Conservation (phyloP, 768 basidiomycete genomes). For the Agaricus subrufescens region DNA sequence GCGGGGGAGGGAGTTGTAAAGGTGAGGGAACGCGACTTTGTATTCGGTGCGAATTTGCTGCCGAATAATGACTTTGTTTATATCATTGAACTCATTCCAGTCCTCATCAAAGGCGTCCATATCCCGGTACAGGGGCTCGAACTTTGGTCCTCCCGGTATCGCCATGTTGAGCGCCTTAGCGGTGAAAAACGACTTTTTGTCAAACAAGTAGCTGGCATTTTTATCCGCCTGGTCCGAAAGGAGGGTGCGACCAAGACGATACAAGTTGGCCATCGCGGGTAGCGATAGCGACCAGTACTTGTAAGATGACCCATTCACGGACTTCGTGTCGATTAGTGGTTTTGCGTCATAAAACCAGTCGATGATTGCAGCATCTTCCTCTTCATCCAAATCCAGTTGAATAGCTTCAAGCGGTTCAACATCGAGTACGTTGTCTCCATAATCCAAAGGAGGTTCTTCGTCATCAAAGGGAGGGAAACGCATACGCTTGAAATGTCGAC, state of each 20-base stretch:
- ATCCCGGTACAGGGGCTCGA: slow-evolving; percentile 95
- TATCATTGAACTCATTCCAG: slow-evolving; percentile 99
- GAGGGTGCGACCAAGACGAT: slow-evolving; percentile 90
- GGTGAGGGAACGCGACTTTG: slow-evolving; percentile 97
- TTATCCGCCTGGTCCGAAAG: slow-evolving; percentile 89
- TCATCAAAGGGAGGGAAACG: slow-evolving; percentile 99
- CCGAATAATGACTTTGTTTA: slow-evolving; percentile 99
- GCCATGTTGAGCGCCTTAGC: slow-evolving; percentile 97
- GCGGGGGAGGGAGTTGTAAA: slow-evolving; percentile 97
- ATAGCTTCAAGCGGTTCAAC: slow-evolving; percentile 98
- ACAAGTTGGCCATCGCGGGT: slow-evolving; percentile 95
- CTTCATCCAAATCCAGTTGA: slow-evolving; percentile 89
- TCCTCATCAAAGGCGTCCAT: slow-evolving; percentile 98
- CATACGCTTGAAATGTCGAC: slow-evolving; percentile 99
- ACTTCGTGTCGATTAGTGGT: slow-evolving; percentile 84
- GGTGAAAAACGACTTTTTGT: slow-evolving; percentile 97
- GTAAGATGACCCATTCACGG: slow-evolving; percentile 92
- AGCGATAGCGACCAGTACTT: slow-evolving; percentile 88
- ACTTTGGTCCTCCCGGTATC: slow-evolving; percentile 97
- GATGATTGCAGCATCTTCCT: slow-evolving; percentile 86
- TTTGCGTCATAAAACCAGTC: slow-evolving; percentile 99
- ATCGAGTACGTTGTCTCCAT: slow-evolving; percentile 97
- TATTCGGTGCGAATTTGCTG: slow-evolving; percentile 98
- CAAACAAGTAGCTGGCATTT: slow-evolving; percentile 92
- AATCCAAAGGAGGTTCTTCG: slow-evolving; percentile 97